Conservation (phyloP, 495 filamentous ascomycete species). For the Aspergillus sclerotiicarbonarius region DNA sequence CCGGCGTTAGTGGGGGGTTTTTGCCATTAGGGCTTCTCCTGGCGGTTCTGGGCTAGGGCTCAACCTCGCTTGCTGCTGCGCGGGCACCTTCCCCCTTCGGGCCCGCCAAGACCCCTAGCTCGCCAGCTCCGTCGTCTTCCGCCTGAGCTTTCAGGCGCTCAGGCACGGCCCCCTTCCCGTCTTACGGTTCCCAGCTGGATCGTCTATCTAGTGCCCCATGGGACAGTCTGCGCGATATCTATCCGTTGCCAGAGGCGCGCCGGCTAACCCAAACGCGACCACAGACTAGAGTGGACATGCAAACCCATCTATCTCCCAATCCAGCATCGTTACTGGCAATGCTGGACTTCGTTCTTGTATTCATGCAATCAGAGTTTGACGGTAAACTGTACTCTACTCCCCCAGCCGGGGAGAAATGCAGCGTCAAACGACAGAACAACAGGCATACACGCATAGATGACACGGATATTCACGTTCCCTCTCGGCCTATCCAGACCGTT, state of each 20-base stretch:
- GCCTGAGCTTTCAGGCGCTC: conserved; percentile 11
- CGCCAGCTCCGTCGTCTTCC: not conserved
- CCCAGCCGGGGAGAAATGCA: not conserved
- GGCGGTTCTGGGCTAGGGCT: conserved; percentile 40
- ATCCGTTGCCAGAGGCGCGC: no score
- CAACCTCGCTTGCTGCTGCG: conserved; percentile 41
- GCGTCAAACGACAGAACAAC: conserved; percentile 2
- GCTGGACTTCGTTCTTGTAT: not conserved
- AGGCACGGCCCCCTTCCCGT: conserved; percentile 10
- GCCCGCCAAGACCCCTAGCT: conserved; percentile 5
- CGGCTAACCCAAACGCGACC: no score
- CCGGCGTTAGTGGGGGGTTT: conserved; percentile 46
- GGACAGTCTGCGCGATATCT: no score
- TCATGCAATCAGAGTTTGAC: not conserved
- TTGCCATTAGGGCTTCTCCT: conserved; percentile 40
- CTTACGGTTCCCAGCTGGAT: not conserved
- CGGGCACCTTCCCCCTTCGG: conserved; percentile 23
- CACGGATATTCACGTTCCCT: not conserved
- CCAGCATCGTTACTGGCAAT: not conserved
- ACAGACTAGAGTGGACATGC: no score
- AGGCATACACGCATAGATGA: not conserved
- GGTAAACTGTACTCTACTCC: not conserved
- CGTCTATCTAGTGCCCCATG: no score
- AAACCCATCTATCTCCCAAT: no score
- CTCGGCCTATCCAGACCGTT: not conserved